Evolutionary conservation across 768 basidiomycete genomes (phyloP).

Genomic region (Omphalotus guepiniiformis): DNA sequence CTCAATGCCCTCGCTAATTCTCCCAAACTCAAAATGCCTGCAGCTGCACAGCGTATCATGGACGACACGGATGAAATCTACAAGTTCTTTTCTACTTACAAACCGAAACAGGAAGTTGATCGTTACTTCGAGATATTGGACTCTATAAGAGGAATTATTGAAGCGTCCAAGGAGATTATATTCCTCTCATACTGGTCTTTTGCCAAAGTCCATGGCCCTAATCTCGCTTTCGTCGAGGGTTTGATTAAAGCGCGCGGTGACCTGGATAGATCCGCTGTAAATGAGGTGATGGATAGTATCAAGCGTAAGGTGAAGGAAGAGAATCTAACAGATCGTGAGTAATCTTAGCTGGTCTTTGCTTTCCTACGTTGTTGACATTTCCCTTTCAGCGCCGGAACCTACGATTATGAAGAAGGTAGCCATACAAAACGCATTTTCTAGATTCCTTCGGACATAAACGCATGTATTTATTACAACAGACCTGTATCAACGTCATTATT

Average conservation of each 20-base stretch:
- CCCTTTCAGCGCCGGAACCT: constrained; percentile 60
- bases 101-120: constrained; percentile 77
- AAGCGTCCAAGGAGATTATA: constrained; percentile 83
- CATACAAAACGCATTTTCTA: constrained; percentile 69
- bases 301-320: constrained; percentile 93
- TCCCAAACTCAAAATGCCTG: constrained; percentile 82
- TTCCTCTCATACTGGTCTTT: constrained; percentile 95
- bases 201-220: constrained; percentile 91
- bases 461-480: no score
- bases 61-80: constrained; percentile 76
- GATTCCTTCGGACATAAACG: constrained; percentile 51
- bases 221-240: constrained; percentile 86
- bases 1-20: constrained; percentile 82
- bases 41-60: constrained; percentile 77
- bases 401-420: constrained; percentile 91
- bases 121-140: constrained; percentile 83
- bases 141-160: constrained; percentile 72
- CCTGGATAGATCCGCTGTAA: constrained; percentile 81
- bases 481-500: no score
- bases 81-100: constrained; percentile 76
- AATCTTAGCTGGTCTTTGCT: background rate
- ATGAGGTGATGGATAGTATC: constrained; percentile 91
- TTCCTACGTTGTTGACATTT: constrained; percentile 1
- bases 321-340: constrained; percentile 74
- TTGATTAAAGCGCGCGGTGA: constrained; percentile 88